Base-by-base conservation (phyloP, 352 stramenopile species). In the Globisporangium cystogenes region DNA sequence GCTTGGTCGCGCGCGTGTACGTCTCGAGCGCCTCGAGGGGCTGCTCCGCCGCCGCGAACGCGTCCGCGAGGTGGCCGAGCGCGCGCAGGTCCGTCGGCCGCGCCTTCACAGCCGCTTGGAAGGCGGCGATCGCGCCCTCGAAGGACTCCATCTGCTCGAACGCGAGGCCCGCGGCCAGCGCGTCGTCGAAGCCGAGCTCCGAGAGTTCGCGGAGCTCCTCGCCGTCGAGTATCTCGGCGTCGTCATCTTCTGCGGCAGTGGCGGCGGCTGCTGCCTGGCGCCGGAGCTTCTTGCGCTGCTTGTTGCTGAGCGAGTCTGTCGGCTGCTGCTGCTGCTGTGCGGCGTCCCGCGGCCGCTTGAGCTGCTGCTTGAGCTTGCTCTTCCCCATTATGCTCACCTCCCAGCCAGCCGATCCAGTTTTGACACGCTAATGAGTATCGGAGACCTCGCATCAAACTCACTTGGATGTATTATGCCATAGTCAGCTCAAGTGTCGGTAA, bases 81-180 rank as follows among this genome's bases (percentile, higher is more conserved):
- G 76, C 68, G 33, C 62, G 59, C n/a, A 81, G 57, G 48, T 86
- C 65, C n/a, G 36, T 61, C 7, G 78, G 72, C n/a, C 65, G 48
- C 8, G 68, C 67, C 18, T 62, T 50, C 15, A 76, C 61, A 0
- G 78, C 78, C 42, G 55, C 58, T 26, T 70, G 51, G 48, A 82
- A 85, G 0, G 76, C 63, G 36, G 59, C 60, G 31, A 74, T 31
- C 3, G 78, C 78, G 11, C 66, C 74, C 10, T 87, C 76, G 27
- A 74, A 63, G 0, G 70, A 71, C 43, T 68, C 62, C 12, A 90
- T 55, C 56, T 90, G 74, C 53, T 87, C 64, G 40, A 90, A 87
- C 26, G 78, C 76, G 33, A 83, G 57, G 14, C 78, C 78, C n/a
- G 76, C 74, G 10, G 71, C 67, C 24, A 89, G 66, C 8, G 76